Evolutionary conservation across 2,329 filamentous ascomycete genomes (phyloP).

Genomic region (Ascochyta rabiei): DNA sequence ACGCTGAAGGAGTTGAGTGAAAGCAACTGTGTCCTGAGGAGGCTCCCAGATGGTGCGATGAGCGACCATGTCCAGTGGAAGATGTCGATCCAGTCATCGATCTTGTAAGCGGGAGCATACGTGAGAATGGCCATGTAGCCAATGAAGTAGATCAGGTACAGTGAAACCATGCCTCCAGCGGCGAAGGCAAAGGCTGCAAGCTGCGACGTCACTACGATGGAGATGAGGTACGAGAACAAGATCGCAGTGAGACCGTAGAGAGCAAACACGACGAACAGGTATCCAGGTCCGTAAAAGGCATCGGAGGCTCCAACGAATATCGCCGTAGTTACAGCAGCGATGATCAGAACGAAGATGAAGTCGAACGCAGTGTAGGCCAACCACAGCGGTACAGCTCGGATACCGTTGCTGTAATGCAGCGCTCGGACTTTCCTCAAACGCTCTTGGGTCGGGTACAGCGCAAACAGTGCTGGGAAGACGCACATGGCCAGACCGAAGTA

Average conservation of each 20-base stretch:
- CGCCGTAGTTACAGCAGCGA: constrained; percentile 69
- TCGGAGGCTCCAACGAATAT: constrained; percentile 70
- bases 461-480: constrained; percentile 84
- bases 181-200: constrained; percentile 84
- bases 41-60: constrained; percentile 77
- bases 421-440: constrained; percentile 78
- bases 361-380: constrained; percentile 82
- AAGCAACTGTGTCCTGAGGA: constrained; percentile 76
- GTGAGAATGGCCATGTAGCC: constrained; percentile 66
- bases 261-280: constrained; percentile 80
- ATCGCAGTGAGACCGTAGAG: constrained; percentile 82
- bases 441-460: constrained; percentile 87
- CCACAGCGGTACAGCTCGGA: constrained; percentile 82
- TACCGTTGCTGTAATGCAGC: constrained; percentile 90
- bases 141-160: constrained; percentile 58
- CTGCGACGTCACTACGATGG: constrained; percentile 78
- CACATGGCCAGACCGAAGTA: constrained; percentile 82
- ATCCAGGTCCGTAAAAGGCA: constrained; percentile 79
- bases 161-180: constrained; percentile 71
- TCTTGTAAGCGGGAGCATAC: constrained; percentile 71
- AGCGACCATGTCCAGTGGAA: constrained; percentile 77
- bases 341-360: constrained; percentile 72
- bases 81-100: constrained; percentile 70
- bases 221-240: constrained; percentile 79
- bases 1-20: constrained; percentile 83